These are phyloP conservation scores for Stephania japonica DNA, from an alignment of 164 flowering plant species.

Conservation along the genomic window DNA sequence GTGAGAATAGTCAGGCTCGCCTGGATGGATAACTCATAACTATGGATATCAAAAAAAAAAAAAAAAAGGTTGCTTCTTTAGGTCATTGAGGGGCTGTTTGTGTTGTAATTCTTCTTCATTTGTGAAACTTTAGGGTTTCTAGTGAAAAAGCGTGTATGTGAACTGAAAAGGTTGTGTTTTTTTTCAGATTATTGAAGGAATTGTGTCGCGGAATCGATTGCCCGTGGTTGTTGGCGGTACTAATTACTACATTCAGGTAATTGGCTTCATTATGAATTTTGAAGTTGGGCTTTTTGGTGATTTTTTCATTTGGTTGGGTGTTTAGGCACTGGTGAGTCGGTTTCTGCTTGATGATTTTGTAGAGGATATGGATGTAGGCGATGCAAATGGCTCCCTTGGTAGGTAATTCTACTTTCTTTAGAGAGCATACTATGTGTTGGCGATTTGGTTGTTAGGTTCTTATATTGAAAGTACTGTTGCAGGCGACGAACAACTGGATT, in stretches of 20 bases:
- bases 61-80: too few species aligned
- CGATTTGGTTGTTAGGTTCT: not conserved
- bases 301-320: not conserved
- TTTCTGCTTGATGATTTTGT: conserved; percentile 73
- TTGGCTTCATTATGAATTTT: not conserved
- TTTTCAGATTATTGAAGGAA: conserved; percentile 63
- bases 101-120: too few species aligned
- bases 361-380: conserved; percentile 39
- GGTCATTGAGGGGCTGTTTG: too few species aligned
- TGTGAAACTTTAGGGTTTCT: not conserved
- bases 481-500: conserved; percentile 30
- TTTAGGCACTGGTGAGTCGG: conserved; percentile 79
- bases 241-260: conserved; percentile 92
- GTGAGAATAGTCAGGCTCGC: too few species aligned
- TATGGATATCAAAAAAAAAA: too few species aligned
- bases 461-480: not conserved
- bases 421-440: not conserved
- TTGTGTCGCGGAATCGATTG: conserved; percentile 52
- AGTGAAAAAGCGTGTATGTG: too few species aligned
- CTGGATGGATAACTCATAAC: too few species aligned
- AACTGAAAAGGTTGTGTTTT: too few species aligned
- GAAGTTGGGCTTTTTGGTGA: not conserved
- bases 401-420: conserved; percentile 9
- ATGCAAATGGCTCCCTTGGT: conserved; percentile 32
- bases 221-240: conserved; percentile 97